phyloP scores from a whole-genome alignment of 345 rosid species.

The Populus tremula region DNA sequence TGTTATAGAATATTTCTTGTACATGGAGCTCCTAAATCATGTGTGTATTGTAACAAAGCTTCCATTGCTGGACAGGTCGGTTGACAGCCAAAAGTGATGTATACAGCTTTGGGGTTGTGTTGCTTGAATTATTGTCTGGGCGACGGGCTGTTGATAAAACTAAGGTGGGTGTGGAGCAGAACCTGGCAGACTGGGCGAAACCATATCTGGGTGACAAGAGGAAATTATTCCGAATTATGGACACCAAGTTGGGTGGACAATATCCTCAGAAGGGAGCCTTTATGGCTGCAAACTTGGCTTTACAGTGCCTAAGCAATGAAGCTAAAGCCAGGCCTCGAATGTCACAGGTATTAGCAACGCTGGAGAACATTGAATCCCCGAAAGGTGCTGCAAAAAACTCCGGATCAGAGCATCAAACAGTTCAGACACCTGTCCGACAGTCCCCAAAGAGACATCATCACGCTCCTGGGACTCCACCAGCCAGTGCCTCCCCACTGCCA shows the following conservation, averaged over 20 bases:
- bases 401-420: conserved; percentile 31
- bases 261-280: conserved; percentile 85
- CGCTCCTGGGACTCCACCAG: conserved; percentile 52
- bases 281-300: conserved; percentile 75
- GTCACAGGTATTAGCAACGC: conserved; percentile 69
- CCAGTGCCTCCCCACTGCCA: conserved; percentile 60
- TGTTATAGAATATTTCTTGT: neutral
- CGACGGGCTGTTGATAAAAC: conserved; percentile 83
- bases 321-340: conserved; percentile 79
- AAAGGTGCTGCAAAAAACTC: conserved; percentile 31
- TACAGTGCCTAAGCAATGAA: conserved; percentile 59
- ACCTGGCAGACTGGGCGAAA: conserved; percentile 90
- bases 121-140: conserved; percentile 86
- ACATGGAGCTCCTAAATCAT: neutral
- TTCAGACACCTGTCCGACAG: conserved; percentile 38
- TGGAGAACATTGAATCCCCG: conserved; percentile 60
- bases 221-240: conserved; percentile 88
- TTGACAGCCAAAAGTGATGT: conserved; percentile 92
- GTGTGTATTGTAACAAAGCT: conserved; percentile 13
- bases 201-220: conserved; percentile 85
- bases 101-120: conserved; percentile 92
- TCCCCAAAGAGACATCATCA: conserved; percentile 57
- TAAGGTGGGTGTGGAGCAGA: conserved; percentile 79
- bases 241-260: conserved; percentile 90
- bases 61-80: conserved; percentile 57